Conservation (phyloP, 768 basidiomycete species). For the Suillus cothurnatus region DNA sequence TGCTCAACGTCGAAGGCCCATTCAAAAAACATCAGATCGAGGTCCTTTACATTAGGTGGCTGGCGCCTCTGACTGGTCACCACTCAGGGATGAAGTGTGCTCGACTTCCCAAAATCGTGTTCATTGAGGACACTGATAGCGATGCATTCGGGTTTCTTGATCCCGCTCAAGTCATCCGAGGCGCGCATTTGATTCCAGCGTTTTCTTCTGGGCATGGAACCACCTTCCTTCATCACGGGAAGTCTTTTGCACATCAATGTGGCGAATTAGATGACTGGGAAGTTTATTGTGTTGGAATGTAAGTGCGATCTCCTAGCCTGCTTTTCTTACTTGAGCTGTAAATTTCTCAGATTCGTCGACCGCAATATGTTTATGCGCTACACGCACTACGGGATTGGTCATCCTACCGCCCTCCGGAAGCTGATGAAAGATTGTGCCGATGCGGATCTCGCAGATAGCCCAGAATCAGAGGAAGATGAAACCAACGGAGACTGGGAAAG, state of each 20-base stretch:
- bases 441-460: too few relatives aligned
- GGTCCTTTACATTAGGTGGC: not conserved
- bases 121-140: not conserved
- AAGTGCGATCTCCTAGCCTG: not conserved
- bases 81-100: not conserved
- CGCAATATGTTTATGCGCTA: not conserved
- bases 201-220: not conserved
- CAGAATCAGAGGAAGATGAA: too few relatives aligned
- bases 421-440: too few relatives aligned
- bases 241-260: not conserved
- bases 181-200: constrained; percentile 6
- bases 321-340: too few relatives aligned
- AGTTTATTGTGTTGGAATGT: constrained; percentile 26
- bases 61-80: not conserved
- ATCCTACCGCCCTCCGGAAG: too few relatives aligned
- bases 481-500: too few relatives aligned
- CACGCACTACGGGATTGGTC: too few relatives aligned
- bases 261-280: constrained; percentile 19
- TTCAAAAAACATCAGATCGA: not conserved
- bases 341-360: not conserved
- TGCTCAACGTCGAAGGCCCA: not conserved
- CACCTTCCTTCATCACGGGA: not conserved
- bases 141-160: constrained; percentile 12
- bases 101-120: not conserved
- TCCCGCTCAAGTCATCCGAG: not conserved